phyloP scores from a whole-genome alignment of 176 grass and related monocot genomes.

The Carex myosuroides region DNA sequence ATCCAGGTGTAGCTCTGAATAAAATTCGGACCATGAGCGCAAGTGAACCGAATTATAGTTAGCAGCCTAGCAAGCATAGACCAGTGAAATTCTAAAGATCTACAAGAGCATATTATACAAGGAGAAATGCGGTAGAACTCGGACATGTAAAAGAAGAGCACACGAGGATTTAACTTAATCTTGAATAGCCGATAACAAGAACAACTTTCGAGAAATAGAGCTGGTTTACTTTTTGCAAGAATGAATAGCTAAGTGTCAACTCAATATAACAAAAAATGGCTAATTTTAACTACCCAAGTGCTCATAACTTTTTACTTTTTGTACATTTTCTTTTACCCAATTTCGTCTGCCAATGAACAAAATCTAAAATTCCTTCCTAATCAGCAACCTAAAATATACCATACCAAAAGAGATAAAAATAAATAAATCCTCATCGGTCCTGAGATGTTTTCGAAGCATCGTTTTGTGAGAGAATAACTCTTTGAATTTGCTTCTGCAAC shows the following conservation, averaged over 20 bases:
- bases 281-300: background rate
- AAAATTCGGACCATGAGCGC: background rate
- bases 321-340: background rate
- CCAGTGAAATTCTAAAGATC: too few species aligned
- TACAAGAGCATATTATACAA: background rate
- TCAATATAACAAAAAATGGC: background rate
- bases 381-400: background rate
- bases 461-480: slow-evolving; percentile 36
- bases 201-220: background rate
- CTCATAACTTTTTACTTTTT: background rate
- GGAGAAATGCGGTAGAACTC: background rate
- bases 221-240: background rate
- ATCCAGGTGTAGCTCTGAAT: background rate
- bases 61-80: too few species aligned
- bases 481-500: slow-evolving; percentile 71
- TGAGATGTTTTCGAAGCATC: slow-evolving; percentile 22
- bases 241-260: background rate
- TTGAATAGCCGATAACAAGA: background rate
- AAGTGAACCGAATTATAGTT: background rate
- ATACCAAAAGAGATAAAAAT: background rate
- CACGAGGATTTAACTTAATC: background rate
- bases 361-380: background rate
- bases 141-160: background rate
- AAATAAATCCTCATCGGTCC: background rate
- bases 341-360: slow-evolving; percentile 6